Evolutionary conservation across 2,329 filamentous ascomycete species (phyloP).

Genomic region (Fusarium sp.): DNA sequence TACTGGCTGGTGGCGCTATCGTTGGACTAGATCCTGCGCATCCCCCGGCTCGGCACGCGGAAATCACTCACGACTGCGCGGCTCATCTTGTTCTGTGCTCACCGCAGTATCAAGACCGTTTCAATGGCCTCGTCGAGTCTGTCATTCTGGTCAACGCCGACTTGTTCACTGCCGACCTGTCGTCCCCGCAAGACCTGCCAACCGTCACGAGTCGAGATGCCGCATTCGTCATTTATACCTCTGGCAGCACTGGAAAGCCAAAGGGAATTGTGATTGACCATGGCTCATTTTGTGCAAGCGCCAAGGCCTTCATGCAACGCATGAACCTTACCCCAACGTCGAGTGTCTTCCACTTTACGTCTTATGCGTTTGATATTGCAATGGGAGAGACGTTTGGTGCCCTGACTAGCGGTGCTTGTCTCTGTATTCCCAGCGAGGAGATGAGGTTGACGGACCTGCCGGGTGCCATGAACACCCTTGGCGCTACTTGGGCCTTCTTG

Average conservation of each 20-base stretch:
- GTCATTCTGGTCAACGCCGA: background rate
- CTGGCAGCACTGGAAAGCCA: slow-evolving; percentile 41
- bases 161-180: background rate
- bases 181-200: background rate
- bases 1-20: slow-evolving; percentile 41
- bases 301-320: slow-evolving; percentile 18
- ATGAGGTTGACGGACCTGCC: slow-evolving; percentile 30
- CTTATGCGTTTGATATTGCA: slow-evolving; percentile 40
- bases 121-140: background rate
- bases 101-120: slow-evolving; percentile 17
- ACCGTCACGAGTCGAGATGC: background rate
- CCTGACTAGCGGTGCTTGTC: slow-evolving; percentile 29
- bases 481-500: slow-evolving; percentile 38
- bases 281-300: slow-evolving; percentile 16
- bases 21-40: slow-evolving; percentile 41
- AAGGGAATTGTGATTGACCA: slow-evolving; percentile 42
- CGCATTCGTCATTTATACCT: slow-evolving; percentile 39
- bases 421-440: slow-evolving; percentile 42
- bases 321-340: slow-evolving; percentile 17
- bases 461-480: slow-evolving; percentile 23
- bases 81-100: slow-evolving; percentile 23
- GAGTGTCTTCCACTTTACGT: slow-evolving; percentile 38
- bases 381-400: slow-evolving; percentile 36
- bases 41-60: slow-evolving; percentile 20
- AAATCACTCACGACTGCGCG: slow-evolving; percentile 12